Base-by-base conservation (phyloP, 2,329 filamentous ascomycete genomes). In the Davidsoniella neocaledoniae region DNA sequence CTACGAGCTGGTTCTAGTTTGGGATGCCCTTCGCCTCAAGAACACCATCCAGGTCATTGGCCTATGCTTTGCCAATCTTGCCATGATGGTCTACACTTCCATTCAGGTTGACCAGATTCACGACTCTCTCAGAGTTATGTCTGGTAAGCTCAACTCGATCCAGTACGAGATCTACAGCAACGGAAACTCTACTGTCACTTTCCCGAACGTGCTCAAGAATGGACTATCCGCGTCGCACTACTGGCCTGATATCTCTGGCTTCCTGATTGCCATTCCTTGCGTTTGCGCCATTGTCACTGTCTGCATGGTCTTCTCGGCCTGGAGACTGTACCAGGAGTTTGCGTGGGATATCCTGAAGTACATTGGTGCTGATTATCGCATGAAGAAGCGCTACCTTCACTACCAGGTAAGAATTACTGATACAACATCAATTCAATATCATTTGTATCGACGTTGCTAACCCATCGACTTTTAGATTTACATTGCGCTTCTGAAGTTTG, bases 291-390 rank as follows among this genome's bases (percentile, higher is more conserved):
- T 93, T 26, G 77, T 77, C 26, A 90, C 84, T 2, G 55, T 88
- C 5, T 60, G 78, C 48, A 80, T 96, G 72, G 72, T 72, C 12
- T 82, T 86, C 54, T 70, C 88, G 47, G 80, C 90, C 2, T 96
- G 87, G 84, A 95, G 94, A 68, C 74, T 98, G 29, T 96, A 98
- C 63, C 87, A 94, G 61, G 90, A 95, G 64, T 98, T 98, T 65
- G 90, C 91, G 9, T 98, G 91, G 91, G 91, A 91, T 52, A 98
- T 98, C 60, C 87, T 98, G 67, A 98, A 98, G 72, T 88, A 94
- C 65, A 98, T 98, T 62, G 94, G 88, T 61, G 91, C 91, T 47
- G 91, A 98, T 69, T 77, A 95, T 62, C 80, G 87, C 59, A 86
- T 98, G 82, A 96, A 95, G 74, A 82, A 88, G 67, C 81, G 91